Conservation (phyloP, 2,329 filamentous ascomycete genomes). For the Exophiala calicioides region DNA sequence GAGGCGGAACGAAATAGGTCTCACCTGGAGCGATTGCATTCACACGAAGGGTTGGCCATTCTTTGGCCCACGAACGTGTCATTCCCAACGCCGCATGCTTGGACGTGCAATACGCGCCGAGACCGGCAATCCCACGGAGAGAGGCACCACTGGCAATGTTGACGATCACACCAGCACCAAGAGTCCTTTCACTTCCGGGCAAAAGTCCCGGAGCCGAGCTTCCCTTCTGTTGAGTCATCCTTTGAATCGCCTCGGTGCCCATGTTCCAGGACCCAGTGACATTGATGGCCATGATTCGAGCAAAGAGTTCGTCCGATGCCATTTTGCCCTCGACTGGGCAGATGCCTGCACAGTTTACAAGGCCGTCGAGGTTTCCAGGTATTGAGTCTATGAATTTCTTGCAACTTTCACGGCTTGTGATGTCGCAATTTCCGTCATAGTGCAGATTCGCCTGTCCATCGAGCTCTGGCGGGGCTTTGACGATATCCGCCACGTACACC, state of each 20-base stretch:
- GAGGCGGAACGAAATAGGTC: too few relatives aligned
- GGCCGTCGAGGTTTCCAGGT: slow-evolving; percentile 27
- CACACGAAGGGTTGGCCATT: too few relatives aligned
- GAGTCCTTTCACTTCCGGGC: slow-evolving; percentile 1
- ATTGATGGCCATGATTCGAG: slow-evolving; percentile 9
- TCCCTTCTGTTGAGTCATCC: slow-evolving; percentile 3
- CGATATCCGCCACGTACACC: slow-evolving; percentile 5
- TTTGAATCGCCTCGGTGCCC: slow-evolving; percentile 15
- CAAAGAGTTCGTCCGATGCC: slow-evolving; percentile 9
- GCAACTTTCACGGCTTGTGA: slow-evolving; percentile 11
- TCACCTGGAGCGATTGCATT: too few relatives aligned
- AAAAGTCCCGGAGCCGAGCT: neutral
- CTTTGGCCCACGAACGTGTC: too few relatives aligned
- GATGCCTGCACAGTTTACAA: slow-evolving; percentile 13
- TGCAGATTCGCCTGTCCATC: slow-evolving; percentile 6
- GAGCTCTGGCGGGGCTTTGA: slow-evolving; percentile 5
- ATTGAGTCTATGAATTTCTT: slow-evolving; percentile 13
- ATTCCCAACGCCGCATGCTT: too few relatives aligned
- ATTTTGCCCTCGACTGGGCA: slow-evolving; percentile 14
- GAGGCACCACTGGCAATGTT: too few relatives aligned
- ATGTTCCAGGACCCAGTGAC: slow-evolving; percentile 13
- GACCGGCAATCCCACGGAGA: too few relatives aligned
- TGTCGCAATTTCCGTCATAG: slow-evolving; percentile 5
- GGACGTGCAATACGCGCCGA: too few relatives aligned
- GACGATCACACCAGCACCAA: too few relatives aligned